Percentiles rank a stretch among this genome's conserved stretches.
phyloP scores from a whole-genome alignment of 345 rosid genomes.

The Lagerstroemia speciosa region DNA sequence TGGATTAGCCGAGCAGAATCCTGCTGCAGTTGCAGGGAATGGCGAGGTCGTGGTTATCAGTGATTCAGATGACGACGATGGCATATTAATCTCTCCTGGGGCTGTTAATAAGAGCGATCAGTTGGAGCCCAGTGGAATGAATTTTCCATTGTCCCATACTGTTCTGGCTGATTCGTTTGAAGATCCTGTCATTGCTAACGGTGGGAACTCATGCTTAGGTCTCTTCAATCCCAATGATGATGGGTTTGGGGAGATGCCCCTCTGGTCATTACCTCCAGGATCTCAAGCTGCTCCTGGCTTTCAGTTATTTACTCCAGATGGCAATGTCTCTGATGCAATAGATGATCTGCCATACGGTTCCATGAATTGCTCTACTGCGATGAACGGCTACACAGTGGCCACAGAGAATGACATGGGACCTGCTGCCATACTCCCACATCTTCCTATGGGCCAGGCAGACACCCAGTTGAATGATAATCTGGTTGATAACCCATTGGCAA shows the following conservation, averaged over 20 bases:
- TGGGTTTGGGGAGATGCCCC: slow-evolving; percentile 59
- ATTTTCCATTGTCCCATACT: slow-evolving; percentile 47
- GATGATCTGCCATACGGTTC: slow-evolving; percentile 51
- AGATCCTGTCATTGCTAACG: slow-evolving; percentile 44
- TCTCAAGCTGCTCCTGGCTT: slow-evolving; percentile 58
- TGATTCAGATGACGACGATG: slow-evolving; percentile 89
- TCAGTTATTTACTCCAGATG: slow-evolving; percentile 61
- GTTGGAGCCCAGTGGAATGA: slow-evolving; percentile 39
- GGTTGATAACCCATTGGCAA: slow-evolving; percentile 77
- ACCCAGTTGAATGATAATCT: slow-evolving; percentile 48
- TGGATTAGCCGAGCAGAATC: slow-evolving; percentile 43
- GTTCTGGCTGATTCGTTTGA: slow-evolving; percentile 56
- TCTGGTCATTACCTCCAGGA: slow-evolving; percentile 69
- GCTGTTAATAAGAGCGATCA: slow-evolving; percentile 39
- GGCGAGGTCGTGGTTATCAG: slow-evolving; percentile 74
- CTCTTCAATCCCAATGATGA: slow-evolving; percentile 49
- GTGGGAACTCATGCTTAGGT: slow-evolving; percentile 51
- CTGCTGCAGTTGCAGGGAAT: slow-evolving; percentile 38
- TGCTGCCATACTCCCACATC: slow-evolving; percentile 35
- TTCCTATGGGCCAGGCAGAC: slow-evolving; percentile 41
- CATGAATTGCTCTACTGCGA: slow-evolving; percentile 39
- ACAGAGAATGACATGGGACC: slow-evolving; percentile 47
- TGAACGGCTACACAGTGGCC: slow-evolving; percentile 55
- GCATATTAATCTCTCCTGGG: slow-evolving; percentile 40
- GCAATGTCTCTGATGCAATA: slow-evolving; percentile 45